Evolutionary conservation across 2,329 filamentous ascomycete genomes (phyloP).

Genomic region (Helotiales sp.): DNA sequence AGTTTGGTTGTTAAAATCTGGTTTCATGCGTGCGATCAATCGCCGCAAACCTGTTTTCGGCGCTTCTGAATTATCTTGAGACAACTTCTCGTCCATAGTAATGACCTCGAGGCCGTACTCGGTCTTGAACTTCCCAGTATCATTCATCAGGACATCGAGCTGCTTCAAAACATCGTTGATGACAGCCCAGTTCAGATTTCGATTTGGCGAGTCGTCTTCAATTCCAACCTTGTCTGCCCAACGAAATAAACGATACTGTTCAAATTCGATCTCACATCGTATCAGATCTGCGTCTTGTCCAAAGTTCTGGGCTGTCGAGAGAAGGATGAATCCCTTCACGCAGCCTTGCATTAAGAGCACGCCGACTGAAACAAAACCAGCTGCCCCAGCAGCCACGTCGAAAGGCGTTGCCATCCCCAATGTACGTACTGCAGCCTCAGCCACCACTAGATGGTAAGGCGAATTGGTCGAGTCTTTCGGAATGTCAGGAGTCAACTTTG

Average conservation of each 20-base stretch:
- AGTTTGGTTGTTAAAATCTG: constrained; percentile 10
- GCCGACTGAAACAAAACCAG: constrained; percentile 16
- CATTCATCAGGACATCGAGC: constrained; percentile 18
- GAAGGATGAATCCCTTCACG: constrained; percentile 19
- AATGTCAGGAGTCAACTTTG: background rate
- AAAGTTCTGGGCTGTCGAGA: constrained; percentile 21
- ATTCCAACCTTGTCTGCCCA: constrained; percentile 19
- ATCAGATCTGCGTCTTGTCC: constrained; percentile 17
- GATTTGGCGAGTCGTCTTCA: constrained; percentile 11
- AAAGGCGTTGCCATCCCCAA: background rate
- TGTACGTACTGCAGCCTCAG: background rate
- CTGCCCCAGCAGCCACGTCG: constrained; percentile 14
- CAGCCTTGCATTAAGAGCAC: constrained; percentile 17
- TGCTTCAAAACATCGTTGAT: constrained; percentile 16
- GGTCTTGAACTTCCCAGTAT: constrained; percentile 20
- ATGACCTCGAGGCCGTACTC: constrained; percentile 21
- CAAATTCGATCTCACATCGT: constrained; percentile 14
- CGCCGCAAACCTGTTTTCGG: constrained; percentile 8
- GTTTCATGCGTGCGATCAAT: constrained; percentile 8
- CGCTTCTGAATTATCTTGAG: background rate
- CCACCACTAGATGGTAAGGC: background rate
- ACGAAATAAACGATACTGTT: constrained; percentile 15
- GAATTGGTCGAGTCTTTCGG: no score
- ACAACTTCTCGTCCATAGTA: constrained; percentile 8
- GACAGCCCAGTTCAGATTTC: constrained; percentile 21